Base-by-base conservation (phyloP, 163 green algal genomes). In the Scenedesmus sp. region DNA sequence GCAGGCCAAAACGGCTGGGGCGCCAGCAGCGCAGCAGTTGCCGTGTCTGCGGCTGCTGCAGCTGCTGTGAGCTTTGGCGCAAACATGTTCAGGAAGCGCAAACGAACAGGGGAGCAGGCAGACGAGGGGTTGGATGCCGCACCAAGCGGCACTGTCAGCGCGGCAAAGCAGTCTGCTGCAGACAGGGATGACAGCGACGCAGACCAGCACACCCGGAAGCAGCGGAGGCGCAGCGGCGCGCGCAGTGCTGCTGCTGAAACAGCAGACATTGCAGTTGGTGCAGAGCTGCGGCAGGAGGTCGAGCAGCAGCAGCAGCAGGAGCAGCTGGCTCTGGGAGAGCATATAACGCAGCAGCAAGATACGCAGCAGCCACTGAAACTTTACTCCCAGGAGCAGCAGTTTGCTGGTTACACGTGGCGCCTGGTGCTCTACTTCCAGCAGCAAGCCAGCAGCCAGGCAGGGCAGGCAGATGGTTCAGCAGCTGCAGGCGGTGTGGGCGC, bases 371-470 rank as follows among this genome's bases (percentile, higher is more conserved):
- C 23, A 3, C 9, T 55, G 56, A 74, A 76, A 57, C 83, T 88
- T 23, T 52, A 67, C 83, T 77, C 59, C 4, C 8, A 8, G 10
- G 87, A 91, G n/a, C 56, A 64, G n/a, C 60, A 64, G 2, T 91
- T 91, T 85, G 87, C 87, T 23, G 87, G 87, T 10, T 77, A 91
- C 73, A 85, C n/a, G 10, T 91, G 87, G 87, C 70, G 87, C 5
- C 73, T 91, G 55, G 87, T 91, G 3, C 55, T 91, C 15, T 91
- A 91, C 34, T 91, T 91, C 77, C 54, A 86, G 66, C 77, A 84
- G 77, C 77, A 26, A 60, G 54, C 86, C 64, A 83, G 85, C 64
- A 90, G 52, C 60, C n/a, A 64, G 64, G 13, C 70, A 79, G 23
- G 70, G 4, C 70, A 15, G 23, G 3, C 13, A 6, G 70, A 52